Evolutionary conservation across 164 flowering plant genomes (phyloP).

Genomic region (Sextonia rubra): DNA sequence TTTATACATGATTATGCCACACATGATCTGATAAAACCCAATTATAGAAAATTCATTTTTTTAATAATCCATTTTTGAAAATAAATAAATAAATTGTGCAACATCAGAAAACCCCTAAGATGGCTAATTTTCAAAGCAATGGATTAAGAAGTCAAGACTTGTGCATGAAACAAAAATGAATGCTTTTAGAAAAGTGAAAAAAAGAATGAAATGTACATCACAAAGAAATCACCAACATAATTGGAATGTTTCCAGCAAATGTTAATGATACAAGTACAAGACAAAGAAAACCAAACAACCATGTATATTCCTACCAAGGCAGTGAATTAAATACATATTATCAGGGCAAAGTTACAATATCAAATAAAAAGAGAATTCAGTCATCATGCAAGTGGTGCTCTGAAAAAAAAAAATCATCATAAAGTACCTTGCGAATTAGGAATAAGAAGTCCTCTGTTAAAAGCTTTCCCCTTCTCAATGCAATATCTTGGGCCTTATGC

Average conservation of each 20-base stretch:
- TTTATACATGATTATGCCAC: too few relatives aligned
- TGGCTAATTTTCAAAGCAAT: background rate
- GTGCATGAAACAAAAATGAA: background rate
- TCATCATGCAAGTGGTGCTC: background rate
- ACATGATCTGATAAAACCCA: too few relatives aligned
- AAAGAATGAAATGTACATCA: too few relatives aligned
- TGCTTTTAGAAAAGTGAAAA: too few relatives aligned
- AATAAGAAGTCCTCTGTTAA: slow-evolving; percentile 81
- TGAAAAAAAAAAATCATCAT: background rate
- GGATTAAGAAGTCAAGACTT: background rate
- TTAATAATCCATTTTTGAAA: background rate
- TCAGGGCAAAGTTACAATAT: background rate
- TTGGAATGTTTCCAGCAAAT: too few relatives aligned
- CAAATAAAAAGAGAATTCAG: background rate
- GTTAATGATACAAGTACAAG: too few relatives aligned
- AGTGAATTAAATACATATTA: too few relatives aligned
- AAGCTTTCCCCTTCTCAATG: slow-evolving; percentile 83
- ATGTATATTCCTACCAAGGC: background rate
- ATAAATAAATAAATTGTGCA: too few relatives aligned
- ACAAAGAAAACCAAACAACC: background rate
- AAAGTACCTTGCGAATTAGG: slow-evolving; percentile 74
- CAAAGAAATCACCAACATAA: too few relatives aligned
- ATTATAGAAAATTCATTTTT: too few relatives aligned
- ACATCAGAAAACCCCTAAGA: background rate
- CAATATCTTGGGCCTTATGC: slow-evolving; percentile 84